Evolutionary conservation across 2,329 filamentous ascomycete species (phyloP).

Genomic region (Thielaviopsis euricoi): DNA sequence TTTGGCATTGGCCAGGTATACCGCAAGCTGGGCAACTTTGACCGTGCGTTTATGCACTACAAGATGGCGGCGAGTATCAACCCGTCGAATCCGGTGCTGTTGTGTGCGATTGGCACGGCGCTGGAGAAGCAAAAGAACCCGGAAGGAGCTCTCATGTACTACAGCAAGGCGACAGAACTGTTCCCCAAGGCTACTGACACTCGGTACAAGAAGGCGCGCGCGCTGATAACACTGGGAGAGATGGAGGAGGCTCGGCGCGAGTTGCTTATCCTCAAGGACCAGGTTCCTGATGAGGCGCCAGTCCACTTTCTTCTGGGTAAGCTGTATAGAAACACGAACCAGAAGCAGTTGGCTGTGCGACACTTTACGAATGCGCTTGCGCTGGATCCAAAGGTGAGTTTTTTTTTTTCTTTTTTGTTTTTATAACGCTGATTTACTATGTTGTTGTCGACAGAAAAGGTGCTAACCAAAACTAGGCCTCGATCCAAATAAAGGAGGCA

Average conservation of each 20-base stretch:
- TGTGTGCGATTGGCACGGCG: constrained; percentile 82
- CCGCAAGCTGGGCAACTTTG: constrained; percentile 78
- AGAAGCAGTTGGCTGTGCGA: constrained; percentile 66
- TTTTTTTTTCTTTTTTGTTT: constrained; percentile 6
- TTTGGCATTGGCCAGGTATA: constrained; percentile 76
- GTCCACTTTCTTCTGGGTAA: constrained; percentile 90
- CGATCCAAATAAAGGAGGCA: constrained; percentile 85
- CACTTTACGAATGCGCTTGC: constrained; percentile 93
- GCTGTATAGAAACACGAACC: constrained; percentile 55
- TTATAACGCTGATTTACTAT: too few species aligned
- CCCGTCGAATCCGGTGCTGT: constrained; percentile 78
- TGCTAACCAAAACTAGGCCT: constrained; percentile 41
- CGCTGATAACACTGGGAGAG: constrained; percentile 58
- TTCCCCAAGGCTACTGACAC: constrained; percentile 69
- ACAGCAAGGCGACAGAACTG: constrained; percentile 65
- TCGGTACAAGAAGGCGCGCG: constrained; percentile 83
- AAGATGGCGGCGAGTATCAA: constrained; percentile 78
- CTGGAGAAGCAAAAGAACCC: constrained; percentile 79
- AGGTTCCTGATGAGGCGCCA: constrained; percentile 86
- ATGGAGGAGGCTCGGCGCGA: constrained; percentile 63
- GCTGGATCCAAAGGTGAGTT: constrained; percentile 79
- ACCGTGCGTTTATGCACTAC: constrained; percentile 85
- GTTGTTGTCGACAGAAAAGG: background rate
- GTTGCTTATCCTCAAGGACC: constrained; percentile 72
- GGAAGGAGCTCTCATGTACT: constrained; percentile 62